A percentile compares a stretch with the other conserved stretches of the same genome.
These are phyloP conservation scores for Pleurostoma richardsiae DNA, from an alignment of 2,329 filamentous ascomycete genomes.

Conservation along the genomic window DNA sequence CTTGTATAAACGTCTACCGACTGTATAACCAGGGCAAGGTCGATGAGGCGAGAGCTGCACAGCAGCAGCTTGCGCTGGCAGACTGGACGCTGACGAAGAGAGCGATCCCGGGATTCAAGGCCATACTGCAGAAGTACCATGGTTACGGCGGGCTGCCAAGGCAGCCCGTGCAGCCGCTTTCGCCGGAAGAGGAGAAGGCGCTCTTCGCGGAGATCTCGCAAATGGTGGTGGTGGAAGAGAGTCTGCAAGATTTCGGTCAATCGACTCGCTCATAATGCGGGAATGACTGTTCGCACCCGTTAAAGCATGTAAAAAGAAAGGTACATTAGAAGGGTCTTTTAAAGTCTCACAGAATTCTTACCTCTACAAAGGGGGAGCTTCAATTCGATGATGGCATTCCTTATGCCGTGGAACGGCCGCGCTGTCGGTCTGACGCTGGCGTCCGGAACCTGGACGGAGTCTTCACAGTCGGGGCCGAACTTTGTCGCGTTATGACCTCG, in stretches of 20 bases:
- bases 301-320: too few relatives aligned
- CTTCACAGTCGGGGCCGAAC: too few relatives aligned
- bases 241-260: neutral
- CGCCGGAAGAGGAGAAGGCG: slow-evolving; percentile 1
- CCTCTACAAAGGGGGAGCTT: too few relatives aligned
- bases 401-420: too few relatives aligned
- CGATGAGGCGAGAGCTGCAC: slow-evolving; percentile 10
- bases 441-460: too few relatives aligned
- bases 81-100: slow-evolving; percentile 15
- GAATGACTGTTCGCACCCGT: too few relatives aligned
- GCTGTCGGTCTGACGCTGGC: too few relatives aligned
- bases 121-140: slow-evolving; percentile 29
- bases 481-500: too few relatives aligned
- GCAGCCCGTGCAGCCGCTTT: slow-evolving; percentile 29
- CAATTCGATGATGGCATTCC: too few relatives aligned
- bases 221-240: slow-evolving; percentile 11
- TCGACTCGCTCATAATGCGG: too few relatives aligned
- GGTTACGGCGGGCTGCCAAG: slow-evolving; percentile 53
- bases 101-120: slow-evolving; percentile 15
- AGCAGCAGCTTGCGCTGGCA: slow-evolving; percentile 11
- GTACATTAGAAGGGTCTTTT: too few relatives aligned
- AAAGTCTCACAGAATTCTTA: too few relatives aligned
- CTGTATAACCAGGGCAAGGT: slow-evolving; percentile 8
- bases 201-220: slow-evolving; percentile 10
- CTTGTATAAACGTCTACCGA: slow-evolving; percentile 14